These are phyloP conservation scores for Nakazawaea wickerhamii DNA, from an alignment of 805 yeast genomes.

Conservation along the genomic window DNA sequence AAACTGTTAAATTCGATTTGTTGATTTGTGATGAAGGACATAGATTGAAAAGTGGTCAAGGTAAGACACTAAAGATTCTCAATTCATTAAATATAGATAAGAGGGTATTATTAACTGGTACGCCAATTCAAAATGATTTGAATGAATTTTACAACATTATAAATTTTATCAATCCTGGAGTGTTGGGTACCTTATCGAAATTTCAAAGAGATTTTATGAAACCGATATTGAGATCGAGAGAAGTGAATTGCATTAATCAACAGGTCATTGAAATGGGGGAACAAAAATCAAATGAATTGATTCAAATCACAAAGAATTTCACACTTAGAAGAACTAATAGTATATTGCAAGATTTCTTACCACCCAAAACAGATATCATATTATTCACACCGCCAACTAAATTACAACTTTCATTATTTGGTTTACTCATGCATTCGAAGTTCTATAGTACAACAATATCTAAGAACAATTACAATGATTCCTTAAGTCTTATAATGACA, in stretches of 20 bases:
- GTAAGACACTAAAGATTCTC: slow-evolving; percentile 65
- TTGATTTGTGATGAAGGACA: slow-evolving; percentile 96
- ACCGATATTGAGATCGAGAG: slow-evolving; percentile 74
- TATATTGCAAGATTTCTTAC: slow-evolving; percentile 49
- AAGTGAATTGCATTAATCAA: slow-evolving; percentile 48
- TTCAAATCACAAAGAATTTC: slow-evolving; percentile 57
- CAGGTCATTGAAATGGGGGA: slow-evolving; percentile 51
- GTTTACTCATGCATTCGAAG: slow-evolving; percentile 37
- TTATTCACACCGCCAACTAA: slow-evolving; percentile 73
- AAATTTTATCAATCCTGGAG: slow-evolving; percentile 80
- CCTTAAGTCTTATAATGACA: slow-evolving; percentile 64
- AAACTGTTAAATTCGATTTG: slow-evolving; percentile 50
- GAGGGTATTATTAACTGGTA: slow-evolving; percentile 73
- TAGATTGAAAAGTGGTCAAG: slow-evolving; percentile 68
- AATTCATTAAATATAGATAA: slow-evolving; percentile 47
- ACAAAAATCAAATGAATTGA: slow-evolving; percentile 55
- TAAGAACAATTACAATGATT: slow-evolving; percentile 30
- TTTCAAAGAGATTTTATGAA: slow-evolving; percentile 58
- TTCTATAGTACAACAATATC: slow-evolving; percentile 28
- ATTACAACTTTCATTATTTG: slow-evolving; percentile 52
- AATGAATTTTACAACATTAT: slow-evolving; percentile 75
- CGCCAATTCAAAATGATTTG: slow-evolving; percentile 92
- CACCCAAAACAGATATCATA: slow-evolving; percentile 70
- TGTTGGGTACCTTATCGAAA: slow-evolving; percentile 55
- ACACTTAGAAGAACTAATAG: slow-evolving; percentile 68